phyloP scores from a whole-genome alignment of 1,139 yeast species.

The Candida buenavistaensis region DNA sequence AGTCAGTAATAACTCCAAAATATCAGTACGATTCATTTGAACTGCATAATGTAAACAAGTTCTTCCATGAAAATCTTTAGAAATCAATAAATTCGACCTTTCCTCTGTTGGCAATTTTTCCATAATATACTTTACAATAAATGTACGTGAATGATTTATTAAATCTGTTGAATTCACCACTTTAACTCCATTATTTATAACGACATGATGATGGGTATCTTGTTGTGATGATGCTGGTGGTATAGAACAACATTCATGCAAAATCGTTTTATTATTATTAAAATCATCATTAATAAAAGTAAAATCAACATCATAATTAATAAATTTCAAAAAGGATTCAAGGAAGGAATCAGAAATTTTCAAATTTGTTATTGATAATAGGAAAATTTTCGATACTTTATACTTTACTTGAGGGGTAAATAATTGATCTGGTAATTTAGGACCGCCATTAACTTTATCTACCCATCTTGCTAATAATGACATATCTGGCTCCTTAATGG shows the following conservation, averaged over 20 bases:
- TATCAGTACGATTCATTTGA: conserved; percentile 60
- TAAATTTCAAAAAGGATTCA: conserved; percentile 43
- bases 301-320: conserved; percentile 45
- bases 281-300: conserved; percentile 39
- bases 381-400: conserved; percentile 63
- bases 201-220: conserved; percentile 31
- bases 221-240: conserved; percentile 35
- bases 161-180: conserved; percentile 43
- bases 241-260: conserved; percentile 50
- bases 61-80: conserved; percentile 70
- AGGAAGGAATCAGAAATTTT: conserved; percentile 52
- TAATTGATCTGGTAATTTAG: conserved; percentile 7
- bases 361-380: conserved; percentile 57
- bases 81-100: conserved; percentile 28
- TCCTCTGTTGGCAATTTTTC: conserved; percentile 21
- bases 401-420: conserved; percentile 22
- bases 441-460: conserved; percentile 40
- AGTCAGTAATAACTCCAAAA: conserved; percentile 47
- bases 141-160: conserved; percentile 42
- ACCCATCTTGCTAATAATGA: conserved; percentile 49
- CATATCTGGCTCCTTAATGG: conserved; percentile 45
- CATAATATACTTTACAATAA: conserved; percentile 37
- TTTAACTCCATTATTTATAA: conserved; percentile 47
- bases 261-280: conserved; percentile 40
- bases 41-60: conserved; percentile 89